Evolutionary conservation across 2,329 filamentous ascomycete genomes (phyloP), one percentile per base, ranked within the genome.

Genomic region (Scytalidium lignicola): DNA sequence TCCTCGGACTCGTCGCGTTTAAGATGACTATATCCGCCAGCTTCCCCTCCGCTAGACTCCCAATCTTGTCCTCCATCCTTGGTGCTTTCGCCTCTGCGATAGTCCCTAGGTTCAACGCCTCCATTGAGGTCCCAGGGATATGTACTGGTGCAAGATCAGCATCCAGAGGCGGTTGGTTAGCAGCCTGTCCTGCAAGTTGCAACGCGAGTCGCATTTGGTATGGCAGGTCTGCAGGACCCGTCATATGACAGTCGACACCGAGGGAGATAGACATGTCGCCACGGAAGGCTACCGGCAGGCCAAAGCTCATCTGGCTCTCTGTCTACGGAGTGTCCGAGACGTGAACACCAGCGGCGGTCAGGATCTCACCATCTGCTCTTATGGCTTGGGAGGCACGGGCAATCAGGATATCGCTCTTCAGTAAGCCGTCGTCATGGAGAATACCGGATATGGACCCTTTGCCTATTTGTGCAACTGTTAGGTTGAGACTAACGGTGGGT

Each of bases 1-100:
- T 73, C 2, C 55, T 60, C 1, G 70, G 67, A 42, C 63, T 70
- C 17, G 62, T 40, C 1, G 62, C 65, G 51, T 75, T 70, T 44
- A 76, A 76, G 0, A 79, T 62, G 2, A 75, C 63, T 0, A 80
- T 51, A 58, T 79, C 76, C 2, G 75, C 75, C 28, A 63, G 60
- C 51, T 71, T 71, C 0, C 74, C 74, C 12, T 68, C 69, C n/a
- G 61, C 61, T 37, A 80, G 63, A 17, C 66, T 69, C 0, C 74
- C 75, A 20, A 76, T 63, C 41, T 69, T 55, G 9, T 65, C 57
- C 18, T 66, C 65, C 65, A 75, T 64, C 1, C 69, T 65, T 3
- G 69, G 59, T 0, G 72, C 71, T 48, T 66, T 60, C 1, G 74
- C 74, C 0, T 73, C 73, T 1, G 65, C 61, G n/a, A 77, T 66